Evolutionary conservation across 1,284 basidiomycete genomes (phyloP), one percentile per base, ranked within the genome.

Genomic region (Ustilago trichophora): DNA sequence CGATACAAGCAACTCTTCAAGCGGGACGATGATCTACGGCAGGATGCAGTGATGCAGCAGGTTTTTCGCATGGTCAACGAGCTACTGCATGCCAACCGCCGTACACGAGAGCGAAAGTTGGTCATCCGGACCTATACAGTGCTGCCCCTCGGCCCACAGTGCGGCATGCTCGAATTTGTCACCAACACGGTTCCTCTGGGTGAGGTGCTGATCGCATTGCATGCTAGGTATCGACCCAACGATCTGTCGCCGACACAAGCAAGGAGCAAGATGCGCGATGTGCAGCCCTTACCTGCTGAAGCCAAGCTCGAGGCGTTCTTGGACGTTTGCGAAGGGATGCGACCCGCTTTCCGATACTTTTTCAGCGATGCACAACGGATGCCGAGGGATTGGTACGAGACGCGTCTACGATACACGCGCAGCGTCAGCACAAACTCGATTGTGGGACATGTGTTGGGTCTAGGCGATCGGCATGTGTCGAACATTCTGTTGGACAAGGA

Each of bases 1-100:
- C 82, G 79, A 40, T 91, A 93, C 82, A 90, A 86, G 63, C 92
- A 98, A 80, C 82, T 98, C 92, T 96, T 94, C 84, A 98, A 98
- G 82, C 91, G 91, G 11, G 87, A 90, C 82, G 87, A 89, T 16
- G 95, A 98, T 76, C 83, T 96, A 27, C 88, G 95, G 25, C 96
- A 98, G 82, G 95, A 98, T 80, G 94, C 95, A 0, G 92, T 98
- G 40, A 97, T 98, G 94, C 93, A 97, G 78, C 96, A 98, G 82
- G 92, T 97, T 2, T 98, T 98, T 77, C 88, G 89, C 26, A 85
- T 98, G 35, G 90, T 93, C 50, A 98, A 98, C 66, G 83, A 86
- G 4, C 86, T 97, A 1, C 86, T 98, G 7, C 75, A 78, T 9
- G 85, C 85, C 11, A 92, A 98, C 80, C 85, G 88, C 22, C 87